Percentiles rank a stretch among this genome's conserved stretches.
These are phyloP conservation scores for Aspergillus carlsbadensis DNA, from an alignment of 495 filamentous ascomycete species.

Conservation along the genomic window DNA sequence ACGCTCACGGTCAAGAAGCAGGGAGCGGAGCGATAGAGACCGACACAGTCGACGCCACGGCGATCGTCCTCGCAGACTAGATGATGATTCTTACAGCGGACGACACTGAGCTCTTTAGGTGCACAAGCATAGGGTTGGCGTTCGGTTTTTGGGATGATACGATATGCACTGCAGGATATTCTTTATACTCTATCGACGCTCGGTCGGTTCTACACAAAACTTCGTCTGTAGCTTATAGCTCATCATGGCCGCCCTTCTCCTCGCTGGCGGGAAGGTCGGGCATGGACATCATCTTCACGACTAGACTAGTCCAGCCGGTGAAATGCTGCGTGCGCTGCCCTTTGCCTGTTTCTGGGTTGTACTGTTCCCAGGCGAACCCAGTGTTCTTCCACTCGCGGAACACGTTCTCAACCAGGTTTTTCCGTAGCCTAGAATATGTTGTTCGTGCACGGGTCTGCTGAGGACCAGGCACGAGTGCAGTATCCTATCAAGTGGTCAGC, in stretches of 20 bases:
- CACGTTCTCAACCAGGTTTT: constrained; percentile 86
- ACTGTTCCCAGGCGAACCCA: constrained; percentile 98
- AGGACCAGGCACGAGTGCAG: constrained; percentile 56
- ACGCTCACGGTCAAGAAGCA: constrained; percentile 33
- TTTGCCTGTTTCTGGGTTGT: constrained; percentile 86
- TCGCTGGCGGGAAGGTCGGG: constrained; percentile 48
- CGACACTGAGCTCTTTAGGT: constrained; percentile 21
- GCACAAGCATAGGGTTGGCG: constrained; percentile 10
- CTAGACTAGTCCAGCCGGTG: constrained; percentile 95
- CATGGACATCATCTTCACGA: constrained; percentile 98
- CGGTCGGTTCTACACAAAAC: constrained; percentile 26
- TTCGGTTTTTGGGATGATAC: constrained; percentile 18
- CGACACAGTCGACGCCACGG: constrained; percentile 24
- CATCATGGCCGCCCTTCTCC: constrained; percentile 36
- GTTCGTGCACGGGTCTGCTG: constrained; percentile 66
- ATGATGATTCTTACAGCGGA: constrained; percentile 25
- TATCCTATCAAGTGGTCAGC: constrained; percentile 34
- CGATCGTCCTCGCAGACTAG: constrained; percentile 26
- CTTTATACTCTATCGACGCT: constrained; percentile 4
- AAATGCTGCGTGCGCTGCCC: constrained; percentile 98
- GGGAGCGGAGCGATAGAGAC: constrained; percentile 29
- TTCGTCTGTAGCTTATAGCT: constrained; percentile 30
- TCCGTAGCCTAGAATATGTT: constrained; percentile 73
- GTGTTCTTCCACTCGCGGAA: constrained; percentile 85
- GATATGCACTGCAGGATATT: constrained; percentile 13